Percentiles rank a stretch among this genome's conserved stretches.
Evolutionary conservation across 345 rosid genomes (phyloP).

Genomic region (Adansonia digitata): DNA sequence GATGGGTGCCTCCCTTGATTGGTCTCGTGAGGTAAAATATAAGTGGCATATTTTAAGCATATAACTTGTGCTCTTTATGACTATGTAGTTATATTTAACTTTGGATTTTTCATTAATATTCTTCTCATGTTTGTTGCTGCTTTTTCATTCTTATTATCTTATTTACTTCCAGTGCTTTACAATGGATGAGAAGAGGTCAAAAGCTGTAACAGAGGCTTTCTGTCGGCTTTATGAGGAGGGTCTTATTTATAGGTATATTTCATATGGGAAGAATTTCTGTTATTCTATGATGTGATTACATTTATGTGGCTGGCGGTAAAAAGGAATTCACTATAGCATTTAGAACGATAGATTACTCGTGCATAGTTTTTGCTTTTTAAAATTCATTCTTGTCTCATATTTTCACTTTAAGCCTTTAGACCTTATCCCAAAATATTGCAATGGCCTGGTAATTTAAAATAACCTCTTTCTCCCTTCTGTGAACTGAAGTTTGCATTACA

Average conservation of each 20-base stretch:
- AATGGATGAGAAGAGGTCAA: conserved; percentile 88
- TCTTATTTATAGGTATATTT: conserved; percentile 73
- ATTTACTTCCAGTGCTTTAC: conserved; percentile 65
- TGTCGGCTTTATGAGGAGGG: conserved; percentile 64
- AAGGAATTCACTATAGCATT: neutral
- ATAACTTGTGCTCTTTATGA: neutral
- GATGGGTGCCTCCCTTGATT: conserved; percentile 92
- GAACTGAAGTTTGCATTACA: neutral
- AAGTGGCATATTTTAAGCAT: neutral
- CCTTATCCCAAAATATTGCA: neutral
- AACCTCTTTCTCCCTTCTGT: neutral
- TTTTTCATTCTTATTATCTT: neutral
- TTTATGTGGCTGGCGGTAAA: neutral
- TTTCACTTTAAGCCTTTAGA: neutral
- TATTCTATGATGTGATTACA: neutral
- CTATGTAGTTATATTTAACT: neutral
- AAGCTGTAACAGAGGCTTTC: conserved; percentile 86
- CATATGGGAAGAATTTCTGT: neutral
- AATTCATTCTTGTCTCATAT: neutral
- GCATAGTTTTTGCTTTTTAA: neutral
- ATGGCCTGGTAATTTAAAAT: neutral
- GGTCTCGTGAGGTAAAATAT: conserved; percentile 90
- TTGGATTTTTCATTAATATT: conserved; percentile 8
- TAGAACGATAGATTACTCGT: neutral
- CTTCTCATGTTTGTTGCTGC: neutral